phyloP scores from a whole-genome alignment of 2,329 filamentous ascomycete species.

The Talaromyces sp. region DNA sequence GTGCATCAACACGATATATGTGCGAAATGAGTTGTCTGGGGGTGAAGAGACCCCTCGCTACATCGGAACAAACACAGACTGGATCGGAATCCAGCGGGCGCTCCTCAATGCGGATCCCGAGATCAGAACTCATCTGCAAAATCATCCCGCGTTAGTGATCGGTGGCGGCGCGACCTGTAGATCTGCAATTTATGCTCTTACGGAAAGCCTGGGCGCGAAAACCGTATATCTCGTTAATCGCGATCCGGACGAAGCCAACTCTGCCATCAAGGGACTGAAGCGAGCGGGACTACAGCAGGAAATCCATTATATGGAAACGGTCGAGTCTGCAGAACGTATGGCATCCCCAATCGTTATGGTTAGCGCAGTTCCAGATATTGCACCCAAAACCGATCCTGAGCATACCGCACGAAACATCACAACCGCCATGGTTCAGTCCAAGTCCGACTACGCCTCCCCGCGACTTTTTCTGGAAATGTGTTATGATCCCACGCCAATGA shows the following conservation, averaged over 20 bases:
- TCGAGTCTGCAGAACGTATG: neutral
- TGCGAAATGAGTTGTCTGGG: neutral
- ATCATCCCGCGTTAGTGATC: constrained; percentile 2
- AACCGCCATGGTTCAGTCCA: neutral
- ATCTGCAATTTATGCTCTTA: constrained; percentile 8
- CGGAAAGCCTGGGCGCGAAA: constrained; percentile 1
- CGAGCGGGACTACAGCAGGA: neutral
- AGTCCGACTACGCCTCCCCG: neutral
- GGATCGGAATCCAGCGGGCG: constrained; percentile 8
- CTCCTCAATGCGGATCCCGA: constrained; percentile 6
- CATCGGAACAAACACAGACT: constrained; percentile 9
- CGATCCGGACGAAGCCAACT: constrained; percentile 4
- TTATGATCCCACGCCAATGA: constrained; percentile 7
- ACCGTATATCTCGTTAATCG: constrained; percentile 7
- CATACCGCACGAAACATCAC: constrained; percentile 1
- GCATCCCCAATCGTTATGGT: neutral
- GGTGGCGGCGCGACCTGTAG: constrained; percentile 8
- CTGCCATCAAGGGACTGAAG: constrained; percentile 4
- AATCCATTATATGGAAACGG: neutral
- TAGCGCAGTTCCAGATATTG: neutral
- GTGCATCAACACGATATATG: constrained; percentile 9
- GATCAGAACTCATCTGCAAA: neutral
- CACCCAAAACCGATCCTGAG: neutral
- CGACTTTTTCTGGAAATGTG: constrained; percentile 8
- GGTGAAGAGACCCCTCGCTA: neutral